phyloP scores from a whole-genome alignment of 2,329 filamentous ascomycete species.

The Cadophora sp. region DNA sequence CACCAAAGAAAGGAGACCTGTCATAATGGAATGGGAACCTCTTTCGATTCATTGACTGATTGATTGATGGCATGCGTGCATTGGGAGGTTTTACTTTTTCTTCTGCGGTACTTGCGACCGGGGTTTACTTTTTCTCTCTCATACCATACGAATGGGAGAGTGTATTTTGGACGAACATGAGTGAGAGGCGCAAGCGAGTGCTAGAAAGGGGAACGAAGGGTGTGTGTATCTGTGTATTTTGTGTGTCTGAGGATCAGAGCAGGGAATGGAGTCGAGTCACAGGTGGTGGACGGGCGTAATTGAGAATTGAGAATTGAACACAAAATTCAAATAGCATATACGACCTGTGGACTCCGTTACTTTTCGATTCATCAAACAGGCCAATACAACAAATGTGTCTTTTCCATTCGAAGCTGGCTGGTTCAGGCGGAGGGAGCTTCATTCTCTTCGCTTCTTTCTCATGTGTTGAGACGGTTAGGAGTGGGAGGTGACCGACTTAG shows the following conservation, averaged over 20 bases:
- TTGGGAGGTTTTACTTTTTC: slow-evolving; percentile 31
- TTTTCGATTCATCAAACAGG: no score
- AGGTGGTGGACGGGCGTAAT: slow-evolving; percentile 24
- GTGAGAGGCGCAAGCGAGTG: background rate
- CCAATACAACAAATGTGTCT: no score
- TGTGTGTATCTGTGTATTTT: background rate
- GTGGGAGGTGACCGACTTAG: no score
- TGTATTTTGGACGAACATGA: background rate
- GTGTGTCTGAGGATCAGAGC: background rate
- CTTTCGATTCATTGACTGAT: background rate
- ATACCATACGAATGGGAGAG: background rate
- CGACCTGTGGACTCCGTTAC: slow-evolving; percentile 18
- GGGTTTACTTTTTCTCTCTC: background rate
- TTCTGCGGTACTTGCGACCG: background rate
- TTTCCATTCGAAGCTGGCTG: slow-evolving; percentile 21
- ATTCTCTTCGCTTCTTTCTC: no score
- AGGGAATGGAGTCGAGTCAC: background rate
- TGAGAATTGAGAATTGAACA: slow-evolving; percentile 15
- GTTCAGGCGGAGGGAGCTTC: slow-evolving; percentile 18
- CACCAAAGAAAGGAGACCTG: slow-evolving; percentile 23
- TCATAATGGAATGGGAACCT: slow-evolving; percentile 28
- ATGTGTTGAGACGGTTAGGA: no score
- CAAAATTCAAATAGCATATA: slow-evolving; percentile 27
- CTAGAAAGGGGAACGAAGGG: no score
- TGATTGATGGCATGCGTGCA: slow-evolving; percentile 32